These are phyloP conservation scores for Saprolegnia diclina DNA, from an alignment of 352 stramenopile genomes.

Conservation along the genomic window DNA sequence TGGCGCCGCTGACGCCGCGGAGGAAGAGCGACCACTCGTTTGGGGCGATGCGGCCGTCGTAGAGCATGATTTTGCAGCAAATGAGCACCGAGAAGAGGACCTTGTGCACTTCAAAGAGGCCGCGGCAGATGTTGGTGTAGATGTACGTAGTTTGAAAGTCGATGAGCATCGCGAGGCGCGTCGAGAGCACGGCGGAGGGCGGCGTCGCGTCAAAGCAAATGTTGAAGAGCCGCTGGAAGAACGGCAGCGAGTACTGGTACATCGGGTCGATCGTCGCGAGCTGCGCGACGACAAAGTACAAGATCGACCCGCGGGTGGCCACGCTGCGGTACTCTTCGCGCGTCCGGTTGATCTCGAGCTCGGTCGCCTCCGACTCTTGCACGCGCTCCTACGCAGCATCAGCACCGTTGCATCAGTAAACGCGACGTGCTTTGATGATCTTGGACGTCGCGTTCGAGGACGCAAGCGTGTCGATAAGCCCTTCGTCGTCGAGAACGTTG, in stretches of 20 bases:
- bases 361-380: conserved; percentile 84
- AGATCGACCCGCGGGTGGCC: conserved; percentile 87
- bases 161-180: conserved; percentile 77
- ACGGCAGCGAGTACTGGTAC: conserved; percentile 94
- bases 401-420: neutral
- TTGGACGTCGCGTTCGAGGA: conserved; percentile 82
- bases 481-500: conserved; percentile 92
- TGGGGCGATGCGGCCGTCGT: conserved; percentile 59
- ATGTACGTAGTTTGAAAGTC: conserved; percentile 87
- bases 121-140: conserved; percentile 92
- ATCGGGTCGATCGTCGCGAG: conserved; percentile 90
- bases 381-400: conserved; percentile 58
- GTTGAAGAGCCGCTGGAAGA: conserved; percentile 90
- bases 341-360: conserved; percentile 86
- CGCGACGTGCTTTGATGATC: conserved; percentile 48
- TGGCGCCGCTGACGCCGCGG: conserved; percentile 41
- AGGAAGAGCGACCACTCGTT: conserved; percentile 89
- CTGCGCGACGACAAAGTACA: conserved; percentile 94
- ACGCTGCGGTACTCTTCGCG: conserved; percentile 89
- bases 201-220: conserved; percentile 84
- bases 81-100: conserved; percentile 92
- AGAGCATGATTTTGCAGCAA: conserved; percentile 90
- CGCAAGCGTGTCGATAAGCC: conserved; percentile 80
- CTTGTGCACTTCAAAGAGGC: conserved; percentile 92
- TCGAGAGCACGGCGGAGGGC: conserved; percentile 44